Evolutionary conservation across 1,284 basidiomycete genomes (phyloP).

Genomic region (Crucibulum parvulum): DNA sequence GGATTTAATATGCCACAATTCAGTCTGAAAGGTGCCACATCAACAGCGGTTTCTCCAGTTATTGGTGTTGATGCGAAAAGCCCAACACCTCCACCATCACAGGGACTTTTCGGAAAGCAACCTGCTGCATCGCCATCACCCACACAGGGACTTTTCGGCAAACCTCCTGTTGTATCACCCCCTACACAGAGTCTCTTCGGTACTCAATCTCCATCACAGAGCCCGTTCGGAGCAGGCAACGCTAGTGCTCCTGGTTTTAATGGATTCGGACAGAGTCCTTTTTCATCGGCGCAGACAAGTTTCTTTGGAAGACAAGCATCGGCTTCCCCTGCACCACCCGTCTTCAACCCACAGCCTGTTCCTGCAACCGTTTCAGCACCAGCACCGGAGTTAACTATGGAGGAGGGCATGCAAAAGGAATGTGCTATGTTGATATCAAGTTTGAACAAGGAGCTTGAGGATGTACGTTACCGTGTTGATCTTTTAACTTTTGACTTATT

Average conservation of each 20-base stretch:
- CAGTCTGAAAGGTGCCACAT: neutral
- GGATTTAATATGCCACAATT: neutral
- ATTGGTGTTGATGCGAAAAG: too few relatives aligned
- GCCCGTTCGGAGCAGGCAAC: conserved; percentile 4
- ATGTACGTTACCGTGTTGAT: conserved; percentile 43
- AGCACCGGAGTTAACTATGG: conserved; percentile 32
- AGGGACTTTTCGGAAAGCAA: conserved; percentile 7
- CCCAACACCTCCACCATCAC: neutral
- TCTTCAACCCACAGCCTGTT: neutral
- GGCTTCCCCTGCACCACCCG: neutral
- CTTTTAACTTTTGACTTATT: conserved; percentile 4
- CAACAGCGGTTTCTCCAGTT: neutral
- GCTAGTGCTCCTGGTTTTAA: conserved; percentile 4
- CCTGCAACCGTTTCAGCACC: conserved; percentile 6
- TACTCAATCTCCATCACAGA: conserved; percentile 8
- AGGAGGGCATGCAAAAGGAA: conserved; percentile 70
- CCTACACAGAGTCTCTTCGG: conserved; percentile 15
- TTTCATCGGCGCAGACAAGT: too few relatives aligned
- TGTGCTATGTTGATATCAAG: conserved; percentile 51
- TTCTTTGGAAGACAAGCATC: neutral
- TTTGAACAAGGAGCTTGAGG: conserved; percentile 57
- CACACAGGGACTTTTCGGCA: conserved; percentile 12
- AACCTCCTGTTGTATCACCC: conserved; percentile 1
- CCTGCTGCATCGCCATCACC: conserved; percentile 10
- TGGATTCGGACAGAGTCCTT: too few relatives aligned